phyloP scores from a whole-genome alignment of 139 green algal species.

The Gonium pectorale region DNA sequence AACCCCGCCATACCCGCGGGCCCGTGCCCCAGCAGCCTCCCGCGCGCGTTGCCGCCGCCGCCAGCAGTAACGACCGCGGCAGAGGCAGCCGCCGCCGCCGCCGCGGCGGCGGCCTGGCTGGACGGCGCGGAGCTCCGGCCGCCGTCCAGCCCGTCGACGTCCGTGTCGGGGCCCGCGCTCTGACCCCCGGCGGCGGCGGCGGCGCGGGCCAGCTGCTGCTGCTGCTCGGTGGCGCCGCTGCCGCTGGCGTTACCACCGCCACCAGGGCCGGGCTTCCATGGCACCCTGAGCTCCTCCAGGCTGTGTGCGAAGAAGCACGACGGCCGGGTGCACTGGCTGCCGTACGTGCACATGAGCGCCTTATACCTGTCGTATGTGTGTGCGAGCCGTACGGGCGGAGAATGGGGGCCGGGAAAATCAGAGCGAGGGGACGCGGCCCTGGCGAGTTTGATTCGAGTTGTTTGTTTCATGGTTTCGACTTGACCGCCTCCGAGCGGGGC shows the following conservation, averaged over 20 bases:
- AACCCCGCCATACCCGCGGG: too few species aligned
- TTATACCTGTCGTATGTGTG: constrained; percentile 42
- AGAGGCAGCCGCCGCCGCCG: neutral
- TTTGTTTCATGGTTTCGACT: too few species aligned
- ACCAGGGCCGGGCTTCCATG: constrained; percentile 38
- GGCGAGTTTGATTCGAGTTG: too few species aligned
- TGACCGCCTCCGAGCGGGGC: too few species aligned
- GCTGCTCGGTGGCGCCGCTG: neutral
- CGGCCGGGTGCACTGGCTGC: constrained; percentile 38
- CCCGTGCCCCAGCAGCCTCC: neutral
- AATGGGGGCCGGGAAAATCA: too few species aligned
- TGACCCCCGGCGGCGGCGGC: neutral
- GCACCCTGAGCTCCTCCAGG: constrained; percentile 83
- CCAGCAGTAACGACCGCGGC: neutral
- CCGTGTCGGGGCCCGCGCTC: too few species aligned
- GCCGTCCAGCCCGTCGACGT: neutral
- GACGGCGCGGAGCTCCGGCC: neutral
- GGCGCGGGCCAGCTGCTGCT: neutral
- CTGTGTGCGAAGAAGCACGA: constrained; percentile 96
- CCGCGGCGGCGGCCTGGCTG: neutral
- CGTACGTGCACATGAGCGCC: constrained; percentile 47
- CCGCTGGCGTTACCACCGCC: neutral
- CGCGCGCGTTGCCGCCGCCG: neutral
- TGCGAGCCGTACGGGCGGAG: too few species aligned
- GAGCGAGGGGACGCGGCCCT: too few species aligned